Conservation (phyloP, 2,329 filamentous ascomycete genomes). For the Tetracladium maxilliforme region DNA sequence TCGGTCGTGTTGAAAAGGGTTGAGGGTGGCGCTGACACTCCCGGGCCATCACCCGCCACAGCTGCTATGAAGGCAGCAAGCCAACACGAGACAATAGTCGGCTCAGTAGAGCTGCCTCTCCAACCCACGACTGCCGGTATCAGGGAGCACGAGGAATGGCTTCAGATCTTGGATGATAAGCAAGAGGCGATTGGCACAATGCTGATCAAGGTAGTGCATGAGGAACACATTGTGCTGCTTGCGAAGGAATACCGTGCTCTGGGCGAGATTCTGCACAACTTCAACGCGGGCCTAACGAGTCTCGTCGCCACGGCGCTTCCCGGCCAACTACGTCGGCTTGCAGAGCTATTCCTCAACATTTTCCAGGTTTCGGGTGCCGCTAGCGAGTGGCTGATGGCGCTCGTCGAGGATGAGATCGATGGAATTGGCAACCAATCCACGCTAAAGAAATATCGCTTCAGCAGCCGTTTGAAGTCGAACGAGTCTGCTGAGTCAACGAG, state of each 20-base stretch:
- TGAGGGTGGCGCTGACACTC: slow-evolving; percentile 16
- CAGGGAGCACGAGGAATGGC: slow-evolving; percentile 75
- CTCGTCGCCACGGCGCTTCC: slow-evolving; percentile 72
- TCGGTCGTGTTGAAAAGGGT: slow-evolving; percentile 59
- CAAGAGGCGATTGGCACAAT: slow-evolving; percentile 70
- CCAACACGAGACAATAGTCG: slow-evolving; percentile 35
- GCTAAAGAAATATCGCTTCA: slow-evolving; percentile 60
- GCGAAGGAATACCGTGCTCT: slow-evolving; percentile 73
- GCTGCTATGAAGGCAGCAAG: slow-evolving; percentile 1
- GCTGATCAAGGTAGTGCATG: slow-evolving; percentile 67
- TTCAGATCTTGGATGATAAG: slow-evolving; percentile 63
- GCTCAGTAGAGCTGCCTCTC: slow-evolving; percentile 67
- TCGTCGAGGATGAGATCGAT: slow-evolving; percentile 96
- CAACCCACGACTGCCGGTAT: too few species aligned
- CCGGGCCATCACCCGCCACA: not conserved
- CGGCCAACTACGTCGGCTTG: slow-evolving; percentile 62
- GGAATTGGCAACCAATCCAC: slow-evolving; percentile 73
- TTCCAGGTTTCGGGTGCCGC: slow-evolving; percentile 83
- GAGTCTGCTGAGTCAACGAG: slow-evolving; percentile 47
- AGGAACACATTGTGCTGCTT: slow-evolving; percentile 82
- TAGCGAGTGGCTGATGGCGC: slow-evolving; percentile 77
- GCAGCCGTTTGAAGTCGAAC: slow-evolving; percentile 53
- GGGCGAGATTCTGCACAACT: slow-evolving; percentile 71
- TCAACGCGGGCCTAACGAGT: slow-evolving; percentile 68
- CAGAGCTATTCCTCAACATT: slow-evolving; percentile 81